Base-by-base conservation (phyloP, 257 asterid genomes). In the Nemophila menziesii region DNA sequence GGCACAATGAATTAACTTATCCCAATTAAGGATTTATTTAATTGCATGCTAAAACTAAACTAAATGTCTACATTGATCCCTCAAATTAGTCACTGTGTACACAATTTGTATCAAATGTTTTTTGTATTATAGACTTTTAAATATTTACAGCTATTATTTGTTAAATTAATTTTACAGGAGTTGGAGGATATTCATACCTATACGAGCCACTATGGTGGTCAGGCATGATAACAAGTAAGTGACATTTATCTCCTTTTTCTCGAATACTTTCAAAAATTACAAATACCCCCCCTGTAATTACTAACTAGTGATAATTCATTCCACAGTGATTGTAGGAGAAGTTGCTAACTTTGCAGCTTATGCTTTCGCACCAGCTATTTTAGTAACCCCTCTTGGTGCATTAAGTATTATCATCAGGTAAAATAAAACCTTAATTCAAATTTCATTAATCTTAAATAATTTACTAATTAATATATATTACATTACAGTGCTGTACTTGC, bases 361-460 rank as follows among this genome's bases (percentile, higher is more conserved):
- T 73, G 98, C 98, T 62, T 89, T 89, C 76, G 98, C 98, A 19
- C 98, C 98, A 51, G 95, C 98, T 53, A 84, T 89, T 62, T 68
- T 84, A 64, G 98, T 89, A 50, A 84, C 98, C 24, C 98, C 98
- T 65, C 98, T 80, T 57, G 98, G 98, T 41, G 98, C 98, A 15
- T 90, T 89, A 50, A 89, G 98, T 78, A 89, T 89, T 49, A 89
- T 89, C 56, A 89, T 89, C 80, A 89, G 98, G 98, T 73, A 24
- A 23, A 45, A 23, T 52, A 48, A 38, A 37, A 45, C 58, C 38
- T 52, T 48, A 29, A 29, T 68, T 55, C 44, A 11, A 39, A 17
- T 52, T 58, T 12, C 39, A 8, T 6, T 52, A 57, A 5, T 57
- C 48, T 54, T 43, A 44, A 41, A 59, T 62, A 41, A 49, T 20